These are phyloP conservation scores for Chytriomyces confervae DNA, from an alignment of 192 early-diverging fungal species.

Conservation along the genomic window DNA sequence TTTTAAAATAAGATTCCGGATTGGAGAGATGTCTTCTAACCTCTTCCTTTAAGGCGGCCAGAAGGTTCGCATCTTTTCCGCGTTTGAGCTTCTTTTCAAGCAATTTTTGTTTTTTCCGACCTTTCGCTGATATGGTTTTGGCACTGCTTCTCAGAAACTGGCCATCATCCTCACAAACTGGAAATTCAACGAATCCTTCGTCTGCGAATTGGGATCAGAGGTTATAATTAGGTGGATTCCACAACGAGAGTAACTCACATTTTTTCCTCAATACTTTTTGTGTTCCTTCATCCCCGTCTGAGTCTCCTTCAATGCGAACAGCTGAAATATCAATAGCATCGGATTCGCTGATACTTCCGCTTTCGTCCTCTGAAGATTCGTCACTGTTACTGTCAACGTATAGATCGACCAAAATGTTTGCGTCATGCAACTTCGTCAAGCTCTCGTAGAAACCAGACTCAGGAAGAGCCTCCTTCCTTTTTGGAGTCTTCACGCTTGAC, in stretches of 20 bases:
- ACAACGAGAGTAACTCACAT: too few relatives aligned
- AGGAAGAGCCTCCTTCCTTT: slow-evolving; percentile 25
- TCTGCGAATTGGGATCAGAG: slow-evolving; percentile 35
- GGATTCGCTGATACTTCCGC: not conserved
- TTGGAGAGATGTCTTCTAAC: not conserved
- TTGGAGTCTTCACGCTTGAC: slow-evolving; percentile 1
- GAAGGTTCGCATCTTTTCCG: slow-evolving; percentile 13
- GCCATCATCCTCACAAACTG: too few relatives aligned
- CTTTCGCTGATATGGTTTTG: not conserved
- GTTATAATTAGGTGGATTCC: slow-evolving; percentile 16
- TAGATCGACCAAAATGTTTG: slow-evolving; percentile 14
- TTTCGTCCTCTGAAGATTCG: slow-evolving; percentile 10
- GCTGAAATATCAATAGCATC: not conserved
- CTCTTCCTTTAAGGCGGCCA: slow-evolving; percentile 13
- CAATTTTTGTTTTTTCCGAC: not conserved
- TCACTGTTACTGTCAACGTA: slow-evolving; percentile 10
- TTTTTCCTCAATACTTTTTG: not conserved
- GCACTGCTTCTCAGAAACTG: too few relatives aligned
- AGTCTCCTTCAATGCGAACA: slow-evolving; percentile 29
- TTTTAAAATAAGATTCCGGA: not conserved
- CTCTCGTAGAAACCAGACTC: slow-evolving; percentile 24
- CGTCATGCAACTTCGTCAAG: slow-evolving; percentile 31
- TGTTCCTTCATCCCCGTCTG: slow-evolving; percentile 29
- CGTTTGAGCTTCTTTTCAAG: slow-evolving; percentile 13
- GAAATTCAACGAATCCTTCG: not conserved